Evolutionary conservation across 495 filamentous ascomycete genomes (phyloP), one percentile per base, ranked within the genome.

Genomic region (Poronia punctata): DNA sequence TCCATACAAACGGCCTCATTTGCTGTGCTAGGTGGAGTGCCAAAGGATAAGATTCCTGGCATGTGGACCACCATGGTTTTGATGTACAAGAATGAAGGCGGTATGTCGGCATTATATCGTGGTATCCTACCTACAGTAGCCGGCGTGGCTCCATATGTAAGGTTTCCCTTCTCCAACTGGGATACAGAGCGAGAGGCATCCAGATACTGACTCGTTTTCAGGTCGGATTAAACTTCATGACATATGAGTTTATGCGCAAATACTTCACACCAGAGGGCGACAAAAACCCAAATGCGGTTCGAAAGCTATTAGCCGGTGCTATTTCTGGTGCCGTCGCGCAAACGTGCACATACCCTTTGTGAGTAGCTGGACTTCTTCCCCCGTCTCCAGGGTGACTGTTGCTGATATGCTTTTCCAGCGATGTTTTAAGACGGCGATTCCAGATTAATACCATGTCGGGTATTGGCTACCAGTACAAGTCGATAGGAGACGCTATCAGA

Each of bases 381-480:
- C 31, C 20, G 15, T 20, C 12, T 27, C 26, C 14, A 17, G 12
- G 25, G 3, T 17, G 36, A 14, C n/a, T n/a, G n/a, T n/a, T n/a
- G 22, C 38, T 66, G 36, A 68, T 22, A 35, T 22, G 2, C 1
- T n/a, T n/a, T 16, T 18, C 7, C 43, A 93, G 88, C 55, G 88
- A 95, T 62, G 93, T 98, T 1, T 74, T 98, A n/a, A 84, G 92
- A 12, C 80, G 92, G 35, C 76, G 92, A 20, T 98, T 98, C 54
- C 92, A 98, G 52, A 94, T 98, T 65, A 98, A 98, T 58, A 97
- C 89, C 35, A 98, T 98, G 92, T 85, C 81, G 18, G 90, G 90
- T n/a, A 89, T 98, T 80, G 93, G 92, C 28, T 97, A 95, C 52
- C 78, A 88, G 59, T 98, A 98, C 66, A 86, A 80, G 50, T 80